Conservation (phyloP, 495 filamentous ascomycete species). For the Talaromyces adpressus region DNA sequence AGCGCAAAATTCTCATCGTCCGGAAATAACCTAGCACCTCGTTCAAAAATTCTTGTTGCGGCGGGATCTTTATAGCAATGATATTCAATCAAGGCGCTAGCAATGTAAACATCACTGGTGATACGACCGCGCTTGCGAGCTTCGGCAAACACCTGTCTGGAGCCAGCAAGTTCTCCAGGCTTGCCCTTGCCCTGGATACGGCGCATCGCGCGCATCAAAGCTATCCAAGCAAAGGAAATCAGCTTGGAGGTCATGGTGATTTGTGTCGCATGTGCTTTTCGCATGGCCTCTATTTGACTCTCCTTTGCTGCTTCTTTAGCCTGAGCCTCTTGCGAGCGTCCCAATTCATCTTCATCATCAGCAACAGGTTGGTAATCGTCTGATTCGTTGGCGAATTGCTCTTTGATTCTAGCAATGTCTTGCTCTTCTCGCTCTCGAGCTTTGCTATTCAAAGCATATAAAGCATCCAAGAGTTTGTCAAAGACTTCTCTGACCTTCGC, state of each 20-base stretch:
- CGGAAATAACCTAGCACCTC: constrained; percentile 84
- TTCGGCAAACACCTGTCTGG: constrained; percentile 79
- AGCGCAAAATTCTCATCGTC: constrained; percentile 87
- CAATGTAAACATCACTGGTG: constrained; percentile 89
- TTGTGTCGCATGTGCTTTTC: constrained; percentile 62
- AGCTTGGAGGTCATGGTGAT: constrained; percentile 65
- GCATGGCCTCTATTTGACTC: constrained; percentile 61
- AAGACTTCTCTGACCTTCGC: constrained; percentile 72
- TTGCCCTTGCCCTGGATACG: constrained; percentile 90
- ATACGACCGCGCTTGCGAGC: constrained; percentile 78
- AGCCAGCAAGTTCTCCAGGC: constrained; percentile 61
- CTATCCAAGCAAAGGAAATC: constrained; percentile 89
- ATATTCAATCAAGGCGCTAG: constrained; percentile 82
- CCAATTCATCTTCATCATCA: constrained; percentile 61
- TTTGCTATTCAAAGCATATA: constrained; percentile 73
- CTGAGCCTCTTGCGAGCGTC: constrained; percentile 46
- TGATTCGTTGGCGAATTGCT: constrained; percentile 34
- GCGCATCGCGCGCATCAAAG: constrained; percentile 86
- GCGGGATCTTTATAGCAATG: constrained; percentile 90
- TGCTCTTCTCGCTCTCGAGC: constrained; percentile 64
- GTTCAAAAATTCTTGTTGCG: constrained; percentile 89
- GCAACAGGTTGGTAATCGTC: constrained; percentile 39
- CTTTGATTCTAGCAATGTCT: constrained; percentile 65
- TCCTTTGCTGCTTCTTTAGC: constrained; percentile 50
- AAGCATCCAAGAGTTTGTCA: constrained; percentile 71